Evolutionary conservation across 352 stramenopile genomes (phyloP).

Genomic region (Phytophthora cajani): DNA sequence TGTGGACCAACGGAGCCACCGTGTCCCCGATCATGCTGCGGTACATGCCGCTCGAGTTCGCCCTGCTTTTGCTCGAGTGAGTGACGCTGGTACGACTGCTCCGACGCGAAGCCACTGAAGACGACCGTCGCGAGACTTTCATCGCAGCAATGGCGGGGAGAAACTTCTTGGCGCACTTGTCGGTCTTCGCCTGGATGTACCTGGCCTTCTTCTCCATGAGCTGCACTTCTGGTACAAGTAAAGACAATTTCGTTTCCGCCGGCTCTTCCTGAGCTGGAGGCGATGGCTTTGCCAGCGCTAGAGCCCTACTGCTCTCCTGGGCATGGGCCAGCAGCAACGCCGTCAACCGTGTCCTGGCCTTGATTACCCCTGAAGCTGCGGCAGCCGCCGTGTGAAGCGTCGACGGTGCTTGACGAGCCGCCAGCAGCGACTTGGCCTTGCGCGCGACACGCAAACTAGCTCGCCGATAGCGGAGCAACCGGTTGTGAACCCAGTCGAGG

Average conservation of each 20-base stretch:
- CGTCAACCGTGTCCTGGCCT: slow-evolving; percentile 20
- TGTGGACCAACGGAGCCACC: slow-evolving; percentile 4
- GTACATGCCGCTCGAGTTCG: slow-evolving; percentile 25
- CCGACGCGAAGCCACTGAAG: slow-evolving; percentile 13
- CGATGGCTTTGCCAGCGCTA: neutral
- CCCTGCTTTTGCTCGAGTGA: slow-evolving; percentile 8
- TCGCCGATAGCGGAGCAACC: slow-evolving; percentile 53
- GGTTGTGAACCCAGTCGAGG: slow-evolving; percentile 60
- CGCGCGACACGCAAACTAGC: slow-evolving; percentile 40
- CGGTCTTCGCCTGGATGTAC: slow-evolving; percentile 58
- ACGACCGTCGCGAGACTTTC: slow-evolving; percentile 14
- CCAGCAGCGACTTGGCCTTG: slow-evolving; percentile 44
- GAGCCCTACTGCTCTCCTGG: neutral
- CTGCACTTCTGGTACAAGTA: slow-evolving; percentile 38
- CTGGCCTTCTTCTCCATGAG: slow-evolving; percentile 68
- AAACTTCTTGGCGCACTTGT: slow-evolving; percentile 47
- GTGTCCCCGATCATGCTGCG: slow-evolving; percentile 25
- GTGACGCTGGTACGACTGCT: slow-evolving; percentile 28
- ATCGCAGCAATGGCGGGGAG: slow-evolving; percentile 19
- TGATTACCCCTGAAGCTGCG: slow-evolving; percentile 12
- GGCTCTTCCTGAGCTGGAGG: neutral
- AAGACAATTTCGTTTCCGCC: slow-evolving; percentile 21
- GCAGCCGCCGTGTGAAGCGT: slow-evolving; percentile 4
- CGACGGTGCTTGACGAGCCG: neutral
- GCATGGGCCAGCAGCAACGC: slow-evolving; percentile 9